Percentiles rank a stretch among this genome's conserved stretches.
Evolutionary conservation across 2,329 filamentous ascomycete genomes (phyloP).

Genomic region (Xylaria sp.): DNA sequence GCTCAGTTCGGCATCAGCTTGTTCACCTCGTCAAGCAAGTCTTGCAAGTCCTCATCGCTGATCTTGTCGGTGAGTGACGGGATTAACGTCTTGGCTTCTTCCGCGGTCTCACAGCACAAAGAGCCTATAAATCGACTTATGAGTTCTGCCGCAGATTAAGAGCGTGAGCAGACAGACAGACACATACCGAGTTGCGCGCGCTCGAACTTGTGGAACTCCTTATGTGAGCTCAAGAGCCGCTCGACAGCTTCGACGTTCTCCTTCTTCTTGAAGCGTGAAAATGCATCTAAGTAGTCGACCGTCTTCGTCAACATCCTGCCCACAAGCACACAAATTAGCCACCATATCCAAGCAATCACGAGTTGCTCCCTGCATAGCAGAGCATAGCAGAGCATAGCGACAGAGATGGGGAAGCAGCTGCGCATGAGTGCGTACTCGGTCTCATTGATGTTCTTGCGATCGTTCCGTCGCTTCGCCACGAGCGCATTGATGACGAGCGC

Average conservation of each 20-base stretch:
- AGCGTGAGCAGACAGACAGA: not conserved
- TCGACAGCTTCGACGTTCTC: slow-evolving; percentile 96
- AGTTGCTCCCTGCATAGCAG: not conserved
- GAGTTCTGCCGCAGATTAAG: slow-evolving; percentile 6
- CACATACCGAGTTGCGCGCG: slow-evolving; percentile 85
- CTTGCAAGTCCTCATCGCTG: slow-evolving; percentile 85
- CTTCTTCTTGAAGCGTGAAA: slow-evolving; percentile 94
- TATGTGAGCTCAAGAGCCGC: slow-evolving; percentile 81
- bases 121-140: slow-evolving; percentile 69
- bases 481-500: slow-evolving; percentile 92
- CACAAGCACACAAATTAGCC: slow-evolving; percentile 19
- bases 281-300: slow-evolving; percentile 91
- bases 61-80: slow-evolving; percentile 92
- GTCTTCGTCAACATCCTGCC: slow-evolving; percentile 83
- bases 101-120: slow-evolving; percentile 89
- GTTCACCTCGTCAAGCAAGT: slow-evolving; percentile 88
- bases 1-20: slow-evolving; percentile 67
- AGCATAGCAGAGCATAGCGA: not conserved
- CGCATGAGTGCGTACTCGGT: slow-evolving; percentile 75
- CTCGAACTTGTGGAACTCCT: slow-evolving; percentile 90
- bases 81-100: slow-evolving; percentile 96
- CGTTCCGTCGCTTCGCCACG: slow-evolving; percentile 80
- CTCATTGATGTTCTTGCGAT: slow-evolving; percentile 84
- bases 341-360: not conserved
- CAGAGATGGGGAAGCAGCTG: slow-evolving; percentile 6